Conservation (phyloP, 805 yeast genomes). For the Candida argentea region DNA sequence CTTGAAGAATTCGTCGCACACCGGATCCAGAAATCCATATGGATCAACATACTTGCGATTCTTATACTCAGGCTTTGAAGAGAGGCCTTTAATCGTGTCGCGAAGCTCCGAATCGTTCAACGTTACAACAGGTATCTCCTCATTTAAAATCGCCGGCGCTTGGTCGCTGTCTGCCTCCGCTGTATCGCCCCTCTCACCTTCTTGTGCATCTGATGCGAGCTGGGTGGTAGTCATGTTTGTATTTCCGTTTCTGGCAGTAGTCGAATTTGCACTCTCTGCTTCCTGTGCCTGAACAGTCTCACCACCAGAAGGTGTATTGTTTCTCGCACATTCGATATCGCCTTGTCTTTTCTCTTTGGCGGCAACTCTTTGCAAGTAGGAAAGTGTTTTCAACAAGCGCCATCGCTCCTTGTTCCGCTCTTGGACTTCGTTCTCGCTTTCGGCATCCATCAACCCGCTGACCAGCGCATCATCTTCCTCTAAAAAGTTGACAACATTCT, state of each 20-base stretch:
- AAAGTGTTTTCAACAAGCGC: slow-evolving; percentile 59
- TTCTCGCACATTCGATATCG: slow-evolving; percentile 25
- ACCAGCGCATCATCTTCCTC: slow-evolving; percentile 32
- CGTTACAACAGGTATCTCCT: slow-evolving; percentile 28
- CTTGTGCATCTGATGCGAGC: neutral
- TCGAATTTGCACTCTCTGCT: slow-evolving; percentile 3
- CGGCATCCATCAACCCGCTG: slow-evolving; percentile 25
- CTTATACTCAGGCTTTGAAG: slow-evolving; percentile 26
- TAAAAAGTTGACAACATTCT: slow-evolving; percentile 48
- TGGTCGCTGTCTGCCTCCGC: slow-evolving; percentile 9
- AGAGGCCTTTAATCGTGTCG: slow-evolving; percentile 27
- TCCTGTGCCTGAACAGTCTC: slow-evolving; percentile 1
- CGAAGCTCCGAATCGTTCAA: slow-evolving; percentile 34
- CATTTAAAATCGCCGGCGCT: slow-evolving; percentile 3
- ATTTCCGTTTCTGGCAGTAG: slow-evolving; percentile 1
- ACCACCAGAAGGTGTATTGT: slow-evolving; percentile 24
- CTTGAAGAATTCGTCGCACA: slow-evolving; percentile 70
- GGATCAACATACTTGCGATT: slow-evolving; percentile 65
- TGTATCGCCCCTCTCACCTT: neutral
- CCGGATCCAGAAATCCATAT: slow-evolving; percentile 79
- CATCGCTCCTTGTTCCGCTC: slow-evolving; percentile 50
- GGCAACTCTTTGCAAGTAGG: slow-evolving; percentile 59
- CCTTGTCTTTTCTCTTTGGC: slow-evolving; percentile 35
- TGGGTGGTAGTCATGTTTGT: slow-evolving; percentile 1
- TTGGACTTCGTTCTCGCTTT: slow-evolving; percentile 26